Conservation (phyloP, 129 eudicot species). For the Flaveria ramosissima region DNA sequence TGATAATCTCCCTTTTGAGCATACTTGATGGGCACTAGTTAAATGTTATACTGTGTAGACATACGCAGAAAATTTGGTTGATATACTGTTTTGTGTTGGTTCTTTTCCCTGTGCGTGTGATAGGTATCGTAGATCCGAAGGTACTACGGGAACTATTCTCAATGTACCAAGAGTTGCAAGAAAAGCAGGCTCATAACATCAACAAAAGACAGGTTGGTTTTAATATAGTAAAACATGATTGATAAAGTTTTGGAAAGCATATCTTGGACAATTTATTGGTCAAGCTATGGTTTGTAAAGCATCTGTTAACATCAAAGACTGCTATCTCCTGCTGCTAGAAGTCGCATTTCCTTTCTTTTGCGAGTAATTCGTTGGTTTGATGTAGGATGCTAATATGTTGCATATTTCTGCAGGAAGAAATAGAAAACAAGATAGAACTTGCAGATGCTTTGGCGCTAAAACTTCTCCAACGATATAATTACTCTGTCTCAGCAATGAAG, state of each 20-base stretch:
- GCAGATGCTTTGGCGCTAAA: slow-evolving; percentile 89
- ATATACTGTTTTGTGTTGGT: slow-evolving; percentile 23
- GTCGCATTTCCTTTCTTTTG: too few species aligned
- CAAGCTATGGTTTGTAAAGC: too few species aligned
- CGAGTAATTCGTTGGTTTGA: too few species aligned
- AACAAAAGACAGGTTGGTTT: slow-evolving; percentile 70
- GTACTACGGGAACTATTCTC: slow-evolving; percentile 82
- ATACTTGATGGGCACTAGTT: background rate
- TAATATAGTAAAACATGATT: slow-evolving; percentile 19
- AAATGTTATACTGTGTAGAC: background rate
- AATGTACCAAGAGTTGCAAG: slow-evolving; percentile 86
- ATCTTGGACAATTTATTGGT: too few species aligned
- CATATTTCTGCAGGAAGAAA: slow-evolving; percentile 61
- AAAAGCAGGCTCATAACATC: slow-evolving; percentile 69
- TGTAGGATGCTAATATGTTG: background rate
- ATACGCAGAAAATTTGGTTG: slow-evolving; percentile 8
- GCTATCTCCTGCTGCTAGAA: too few species aligned
- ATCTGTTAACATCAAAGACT: too few species aligned
- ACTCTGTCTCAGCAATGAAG: slow-evolving; percentile 80
- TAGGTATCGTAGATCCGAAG: slow-evolving; percentile 75
- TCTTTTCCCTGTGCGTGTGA: slow-evolving; percentile 25
- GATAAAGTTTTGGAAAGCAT: background rate
- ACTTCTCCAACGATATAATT: slow-evolving; percentile 87
- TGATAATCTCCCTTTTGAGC: background rate
- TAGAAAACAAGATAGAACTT: slow-evolving; percentile 91